A percentile compares a stretch with the other conserved stretches of the same genome.
phyloP scores from a whole-genome alignment of 192 early-diverging fungal genomes.

The Backusella westeae region DNA sequence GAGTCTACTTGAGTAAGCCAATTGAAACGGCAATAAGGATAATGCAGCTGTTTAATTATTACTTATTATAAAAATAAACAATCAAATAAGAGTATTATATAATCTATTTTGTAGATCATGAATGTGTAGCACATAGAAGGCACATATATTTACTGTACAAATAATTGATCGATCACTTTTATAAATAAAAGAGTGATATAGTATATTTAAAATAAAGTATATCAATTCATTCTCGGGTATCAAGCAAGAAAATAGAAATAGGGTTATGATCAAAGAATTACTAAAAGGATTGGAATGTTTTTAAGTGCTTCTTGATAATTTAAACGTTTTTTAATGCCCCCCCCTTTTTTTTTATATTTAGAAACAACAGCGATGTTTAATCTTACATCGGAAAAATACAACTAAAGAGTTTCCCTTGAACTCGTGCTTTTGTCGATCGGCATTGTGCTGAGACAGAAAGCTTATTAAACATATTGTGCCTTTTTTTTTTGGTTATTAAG shows the following conservation, averaged over 20 bases:
- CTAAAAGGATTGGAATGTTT: conserved; percentile 3
- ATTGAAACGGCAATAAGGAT: too few relatives aligned
- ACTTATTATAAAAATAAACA: too few relatives aligned
- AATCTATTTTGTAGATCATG: too few relatives aligned
- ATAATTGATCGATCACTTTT: too few relatives aligned
- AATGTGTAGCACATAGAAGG: too few relatives aligned
- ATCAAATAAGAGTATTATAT: too few relatives aligned
- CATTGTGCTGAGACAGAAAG: neutral
- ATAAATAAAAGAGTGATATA: neutral
- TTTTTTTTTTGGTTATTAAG: neutral
- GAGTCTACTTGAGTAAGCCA: too few relatives aligned
- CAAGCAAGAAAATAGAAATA: neutral
- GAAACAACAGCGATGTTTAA: neutral
- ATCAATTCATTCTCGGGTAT: neutral
- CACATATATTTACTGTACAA: too few relatives aligned
- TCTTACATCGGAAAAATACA: neutral
- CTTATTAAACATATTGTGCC: neutral
- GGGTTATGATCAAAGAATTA: neutral
- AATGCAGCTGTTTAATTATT: too few relatives aligned
- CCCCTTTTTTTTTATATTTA: neutral
- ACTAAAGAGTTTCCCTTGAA: neutral
- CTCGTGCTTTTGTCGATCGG: neutral
- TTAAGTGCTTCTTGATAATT: neutral
- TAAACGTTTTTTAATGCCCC: neutral
- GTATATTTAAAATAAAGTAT: neutral